Evolutionary conservation across 2,329 filamentous ascomycete genomes (phyloP).

Genomic region (Aureobasidium sp.): DNA sequence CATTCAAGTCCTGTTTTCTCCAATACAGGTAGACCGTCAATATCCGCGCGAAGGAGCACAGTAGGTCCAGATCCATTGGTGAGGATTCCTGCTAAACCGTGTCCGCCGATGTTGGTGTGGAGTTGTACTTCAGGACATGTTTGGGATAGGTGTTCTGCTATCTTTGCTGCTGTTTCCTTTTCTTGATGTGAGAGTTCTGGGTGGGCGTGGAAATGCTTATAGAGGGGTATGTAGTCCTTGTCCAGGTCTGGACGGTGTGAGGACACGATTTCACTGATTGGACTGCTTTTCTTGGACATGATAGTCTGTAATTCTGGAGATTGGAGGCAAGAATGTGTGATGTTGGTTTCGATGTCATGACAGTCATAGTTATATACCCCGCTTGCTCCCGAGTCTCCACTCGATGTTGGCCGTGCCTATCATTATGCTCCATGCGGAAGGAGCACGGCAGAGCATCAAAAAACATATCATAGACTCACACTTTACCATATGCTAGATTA

Average conservation of each 20-base stretch:
- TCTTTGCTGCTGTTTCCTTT: slow-evolving; percentile 53
- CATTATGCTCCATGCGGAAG: slow-evolving; percentile 4
- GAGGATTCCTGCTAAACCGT: slow-evolving; percentile 64
- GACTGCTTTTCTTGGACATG: not conserved
- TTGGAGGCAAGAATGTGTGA: not conserved
- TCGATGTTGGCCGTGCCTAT: slow-evolving; percentile 1
- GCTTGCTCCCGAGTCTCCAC: not conserved
- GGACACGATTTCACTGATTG: slow-evolving; percentile 28
- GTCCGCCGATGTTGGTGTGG: slow-evolving; percentile 60
- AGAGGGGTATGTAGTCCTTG: slow-evolving; percentile 58
- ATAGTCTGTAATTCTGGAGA: not conserved
- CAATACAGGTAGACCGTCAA: slow-evolving; percentile 66
- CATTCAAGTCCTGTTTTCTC: slow-evolving; percentile 64
- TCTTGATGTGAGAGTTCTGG: slow-evolving; percentile 69
- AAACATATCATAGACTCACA: not conserved
- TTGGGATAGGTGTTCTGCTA: slow-evolving; percentile 46
- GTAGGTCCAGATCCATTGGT: slow-evolving; percentile 62
- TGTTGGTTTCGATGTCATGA: not conserved
- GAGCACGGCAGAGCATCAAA: not conserved
- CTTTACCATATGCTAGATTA: no score
- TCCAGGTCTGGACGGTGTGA: slow-evolving; percentile 45
- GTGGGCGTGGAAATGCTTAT: slow-evolving; percentile 65
- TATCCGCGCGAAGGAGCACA: slow-evolving; percentile 67
- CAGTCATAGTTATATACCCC: not conserved
- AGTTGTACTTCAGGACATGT: slow-evolving; percentile 47